A percentile compares a stretch with the other conserved stretches of the same genome.
Conservation (phyloP, 805 yeast species). For the Starmerella floricola region DNA sequence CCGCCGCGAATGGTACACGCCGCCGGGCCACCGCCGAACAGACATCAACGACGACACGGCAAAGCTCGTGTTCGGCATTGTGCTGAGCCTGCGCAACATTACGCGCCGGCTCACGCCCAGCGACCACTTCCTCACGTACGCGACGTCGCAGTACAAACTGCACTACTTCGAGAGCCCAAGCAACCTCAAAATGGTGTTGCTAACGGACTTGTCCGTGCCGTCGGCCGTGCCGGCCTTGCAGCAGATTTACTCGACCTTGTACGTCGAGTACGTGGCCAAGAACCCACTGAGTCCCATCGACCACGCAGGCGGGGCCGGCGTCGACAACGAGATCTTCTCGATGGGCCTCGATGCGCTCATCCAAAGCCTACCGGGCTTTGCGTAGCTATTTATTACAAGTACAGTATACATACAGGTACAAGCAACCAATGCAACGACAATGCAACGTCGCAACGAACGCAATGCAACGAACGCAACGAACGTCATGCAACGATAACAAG, state of each 20-base stretch:
- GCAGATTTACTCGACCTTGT: conserved; percentile 48
- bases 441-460: too few relatives aligned
- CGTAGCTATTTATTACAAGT: background rate
- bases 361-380: conserved; percentile 27
- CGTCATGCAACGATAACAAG: too few relatives aligned
- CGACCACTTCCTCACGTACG: conserved; percentile 28
- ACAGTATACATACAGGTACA: too few relatives aligned
- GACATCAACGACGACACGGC: conserved; percentile 46
- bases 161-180: conserved; percentile 73
- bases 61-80: conserved; percentile 73
- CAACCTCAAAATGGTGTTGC: conserved; percentile 59
- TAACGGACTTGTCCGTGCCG: conserved; percentile 53
- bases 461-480: too few relatives aligned
- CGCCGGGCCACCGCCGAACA: conserved; percentile 25
- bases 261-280: conserved; percentile 47
- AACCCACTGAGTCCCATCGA: conserved; percentile 32
- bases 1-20: conserved; percentile 51
- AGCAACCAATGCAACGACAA: too few relatives aligned
- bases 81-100: conserved; percentile 67
- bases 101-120: conserved; percentile 42
- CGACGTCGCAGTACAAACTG: conserved; percentile 60
- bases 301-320: conserved; percentile 28
- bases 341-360: conserved; percentile 43
- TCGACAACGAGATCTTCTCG: conserved; percentile 46
- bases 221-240: conserved; percentile 44